Evolutionary conservation across 1,139 yeast genomes (phyloP).

Genomic region (Yamadazyma epiphylla): DNA sequence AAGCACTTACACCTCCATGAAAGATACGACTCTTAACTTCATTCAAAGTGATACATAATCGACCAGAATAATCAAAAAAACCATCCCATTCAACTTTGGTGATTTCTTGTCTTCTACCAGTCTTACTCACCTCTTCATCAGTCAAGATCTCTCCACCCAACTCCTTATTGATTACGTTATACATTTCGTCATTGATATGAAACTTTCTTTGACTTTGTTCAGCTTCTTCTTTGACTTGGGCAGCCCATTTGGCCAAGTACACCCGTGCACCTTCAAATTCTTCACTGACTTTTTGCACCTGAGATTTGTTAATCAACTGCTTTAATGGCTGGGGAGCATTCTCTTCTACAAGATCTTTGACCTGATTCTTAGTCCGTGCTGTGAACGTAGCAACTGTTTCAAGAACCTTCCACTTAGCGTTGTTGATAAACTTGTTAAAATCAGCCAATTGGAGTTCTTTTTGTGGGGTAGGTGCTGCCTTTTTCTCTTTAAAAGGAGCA

Average conservation of each 20-base stretch:
- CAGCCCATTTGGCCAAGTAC: constrained; percentile 95
- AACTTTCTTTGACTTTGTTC: constrained; percentile 63
- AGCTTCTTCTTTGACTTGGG: constrained; percentile 90
- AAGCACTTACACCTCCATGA: constrained; percentile 77
- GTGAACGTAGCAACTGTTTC: constrained; percentile 84
- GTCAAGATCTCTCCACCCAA: constrained; percentile 63
- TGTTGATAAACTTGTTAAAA: constrained; percentile 49
- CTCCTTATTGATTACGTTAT: constrained; percentile 59
- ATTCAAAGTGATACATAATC: constrained; percentile 62
- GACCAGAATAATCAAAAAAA: constrained; percentile 76
- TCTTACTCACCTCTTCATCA: constrained; percentile 54
- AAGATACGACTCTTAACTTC: constrained; percentile 82
- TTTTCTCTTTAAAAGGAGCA: constrained; percentile 50
- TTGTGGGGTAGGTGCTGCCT: neutral
- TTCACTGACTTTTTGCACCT: constrained; percentile 74
- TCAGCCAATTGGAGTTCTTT: constrained; percentile 30
- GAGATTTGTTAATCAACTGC: constrained; percentile 68
- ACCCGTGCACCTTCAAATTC: constrained; percentile 92
- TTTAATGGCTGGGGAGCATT: constrained; percentile 65
- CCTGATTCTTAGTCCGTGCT: constrained; percentile 59
- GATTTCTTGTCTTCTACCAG: constrained; percentile 65
- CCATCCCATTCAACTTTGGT: constrained; percentile 77
- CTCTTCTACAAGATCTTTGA: constrained; percentile 56
- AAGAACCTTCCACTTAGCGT: constrained; percentile 82
- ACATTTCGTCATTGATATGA: constrained; percentile 58